Evolutionary conservation across 257 asterid genomes (phyloP), one percentile per base, ranked within the genome.

Genomic region (Solanum paucissectum): DNA sequence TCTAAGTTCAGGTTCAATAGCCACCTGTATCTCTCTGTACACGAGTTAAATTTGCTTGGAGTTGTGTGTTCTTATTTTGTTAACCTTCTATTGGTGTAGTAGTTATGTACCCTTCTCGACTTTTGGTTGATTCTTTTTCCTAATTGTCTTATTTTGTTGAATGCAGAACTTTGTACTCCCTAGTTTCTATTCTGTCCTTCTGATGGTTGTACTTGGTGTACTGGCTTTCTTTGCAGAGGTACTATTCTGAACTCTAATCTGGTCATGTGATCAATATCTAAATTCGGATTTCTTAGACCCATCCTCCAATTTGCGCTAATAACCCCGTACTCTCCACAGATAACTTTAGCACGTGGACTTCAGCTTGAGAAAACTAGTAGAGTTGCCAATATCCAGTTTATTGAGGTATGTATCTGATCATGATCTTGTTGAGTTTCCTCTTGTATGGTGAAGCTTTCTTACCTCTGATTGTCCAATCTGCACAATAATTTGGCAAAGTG

Each of bases 171-270:
- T 85, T 83, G 91, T 90, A 83, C 88, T 89, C 46, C 92, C 93
- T 27, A 86, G 93, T 75, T 81, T 88, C 69, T 75, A 87, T 83
- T 83, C 93, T 74, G 84, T 88, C 74, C 36, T 90, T 83, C 91
- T 88, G 38, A 90, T 87, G 90, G 49, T 60, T 85, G 84, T 90
- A 55, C 90, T 91, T 72, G 92, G 93, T 21, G 83, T 86, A 32
- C 88, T 90, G 60, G 90, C 92, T 86, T 91, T 91, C 89, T 86
- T 87, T 52, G 93, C 93, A 1, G 93, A 91, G 93, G 93, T 90
- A 37, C 55, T 86, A 84, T 86, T 40, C 71, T 88, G 49, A 40
- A 46, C 64, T 87, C 86, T 32, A 60, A 55, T 81, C 40, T 62
- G 76, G 71, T 72, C 60, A 49, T 14, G 38, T 69, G 66, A 86